Evolutionary conservation across 345 rosid genomes (phyloP).

Genomic region (Cardamine chenopodiifolia): DNA sequence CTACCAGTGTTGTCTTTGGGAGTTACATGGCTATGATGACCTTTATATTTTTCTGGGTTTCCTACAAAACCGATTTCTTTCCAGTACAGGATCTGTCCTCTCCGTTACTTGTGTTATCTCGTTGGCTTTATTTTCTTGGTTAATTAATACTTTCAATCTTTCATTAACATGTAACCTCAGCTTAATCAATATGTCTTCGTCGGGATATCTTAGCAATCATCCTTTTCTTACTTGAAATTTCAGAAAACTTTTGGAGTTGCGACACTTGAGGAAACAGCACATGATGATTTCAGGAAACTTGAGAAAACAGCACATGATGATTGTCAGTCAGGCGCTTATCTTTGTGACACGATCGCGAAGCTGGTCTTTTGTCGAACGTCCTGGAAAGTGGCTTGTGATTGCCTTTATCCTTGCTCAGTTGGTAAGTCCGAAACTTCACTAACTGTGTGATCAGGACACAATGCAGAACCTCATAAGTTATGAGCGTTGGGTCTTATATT

Average conservation of each 20-base stretch:
- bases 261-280: conserved; percentile 83
- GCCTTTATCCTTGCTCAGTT: conserved; percentile 89
- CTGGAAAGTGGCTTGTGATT: conserved; percentile 68
- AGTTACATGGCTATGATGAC: conserved; percentile 98
- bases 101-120: background rate
- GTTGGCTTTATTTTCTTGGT: background rate
- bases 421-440: conserved; percentile 52
- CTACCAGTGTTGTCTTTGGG: conserved; percentile 89
- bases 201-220: background rate
- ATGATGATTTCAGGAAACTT: conserved; percentile 86
- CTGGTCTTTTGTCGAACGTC: conserved; percentile 95
- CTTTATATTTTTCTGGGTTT: conserved; percentile 92
- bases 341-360: conserved; percentile 93
- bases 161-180: background rate
- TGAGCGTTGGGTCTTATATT: background rate
- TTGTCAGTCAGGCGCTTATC: conserved; percentile 91
- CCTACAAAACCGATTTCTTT: conserved; percentile 90
- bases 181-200: background rate
- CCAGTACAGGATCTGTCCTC: conserved; percentile 54
- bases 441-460: background rate
- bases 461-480: background rate
- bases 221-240: conserved; percentile 20
- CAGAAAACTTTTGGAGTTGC: conserved; percentile 83
- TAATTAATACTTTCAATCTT: background rate
- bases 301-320: conserved; percentile 96